Base-by-base conservation (phyloP, 1,284 basidiomycete species). In the Cutaneotrichosporon sp. region DNA sequence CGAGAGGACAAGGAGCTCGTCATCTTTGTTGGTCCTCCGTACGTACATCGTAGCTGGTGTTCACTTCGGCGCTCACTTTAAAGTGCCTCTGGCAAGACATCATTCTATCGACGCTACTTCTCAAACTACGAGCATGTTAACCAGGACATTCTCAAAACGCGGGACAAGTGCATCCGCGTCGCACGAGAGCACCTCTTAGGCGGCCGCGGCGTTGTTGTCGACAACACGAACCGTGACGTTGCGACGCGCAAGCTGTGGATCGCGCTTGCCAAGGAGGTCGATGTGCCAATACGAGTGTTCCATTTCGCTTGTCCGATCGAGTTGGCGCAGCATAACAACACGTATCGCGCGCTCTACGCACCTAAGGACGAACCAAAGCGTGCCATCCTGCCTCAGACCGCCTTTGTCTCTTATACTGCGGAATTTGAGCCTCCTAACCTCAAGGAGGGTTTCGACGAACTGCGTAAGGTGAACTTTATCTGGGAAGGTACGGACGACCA, bases 311-410 rank as follows among this genome's bases (percentile, higher is more conserved):
- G 83, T 35, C 81, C 85, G 2, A 62, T 82, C 22, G 86, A 89
- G 46, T 78, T 94, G 3, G 88, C 88, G 3, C 87, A 84, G 82
- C 91, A 94, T 69, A 93, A 93, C 67, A 92, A 92, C 64, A 70
- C 90, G 3, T 93, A 92, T 67, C 82, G 90, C 26, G 83, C 87
- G 29, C 84, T 79, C 63, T 70, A 71, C 48, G 63, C 57, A 5
- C 68, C 71, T 0, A 33, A 50, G 4, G 51, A 57, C 31, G 66
- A 67, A 38, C 61, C 67, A 5, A 25, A 49, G 16, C 80, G 87
- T 31, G 76, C 81, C 16, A 53, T 86, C 9, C 64, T 91, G 3
- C 88, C 88, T 0, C 82, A 80, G 59, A 52, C 76, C 0, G 88
- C 85, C 2, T 85, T 88, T 60, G 74, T 70, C 10, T 71, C 79